phyloP scores from a whole-genome alignment of 1,284 basidiomycete genomes.

The Spongispora temasekensis region DNA sequence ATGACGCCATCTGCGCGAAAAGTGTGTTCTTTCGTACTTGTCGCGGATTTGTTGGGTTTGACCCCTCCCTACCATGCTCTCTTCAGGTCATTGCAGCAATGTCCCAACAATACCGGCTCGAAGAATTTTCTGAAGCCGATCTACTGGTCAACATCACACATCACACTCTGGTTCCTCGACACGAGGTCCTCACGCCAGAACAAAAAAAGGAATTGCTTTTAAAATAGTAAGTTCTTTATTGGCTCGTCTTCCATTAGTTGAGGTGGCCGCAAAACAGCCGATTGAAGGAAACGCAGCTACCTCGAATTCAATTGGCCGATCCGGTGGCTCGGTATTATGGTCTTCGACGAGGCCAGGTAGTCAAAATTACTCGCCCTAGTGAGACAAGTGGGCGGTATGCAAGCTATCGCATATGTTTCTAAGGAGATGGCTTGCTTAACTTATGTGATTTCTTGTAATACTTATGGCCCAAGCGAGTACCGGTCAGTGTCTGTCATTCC shows the following conservation, averaged over 20 bases:
- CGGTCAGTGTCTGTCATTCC: too few species aligned
- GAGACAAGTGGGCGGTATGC: slow-evolving; percentile 97
- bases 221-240: slow-evolving; percentile 81
- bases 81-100: slow-evolving; percentile 85
- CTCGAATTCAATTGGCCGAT: slow-evolving; percentile 94
- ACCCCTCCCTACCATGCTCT: slow-evolving; percentile 5
- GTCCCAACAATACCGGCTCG: slow-evolving; percentile 83
- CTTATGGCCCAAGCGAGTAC: too few species aligned
- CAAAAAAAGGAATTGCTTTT: slow-evolving; percentile 89
- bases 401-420: slow-evolving; percentile 89
- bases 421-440: slow-evolving; percentile 10
- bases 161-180: slow-evolving; percentile 93
- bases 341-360: slow-evolving; percentile 92
- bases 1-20: slow-evolving; percentile 98
- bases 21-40: slow-evolving; percentile 44
- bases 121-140: slow-evolving; percentile 97
- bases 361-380: slow-evolving; percentile 96
- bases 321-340: slow-evolving; percentile 99
- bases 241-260: slow-evolving; percentile 7
- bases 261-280: slow-evolving; percentile 57
- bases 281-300: slow-evolving; percentile 96
- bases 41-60: background rate
- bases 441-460: too few species aligned
- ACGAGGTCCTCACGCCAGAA: slow-evolving; percentile 84
- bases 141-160: slow-evolving; percentile 97